Conservation (phyloP, 2,329 filamentous ascomycete genomes). For the Tolypocladium ovalisporum region DNA sequence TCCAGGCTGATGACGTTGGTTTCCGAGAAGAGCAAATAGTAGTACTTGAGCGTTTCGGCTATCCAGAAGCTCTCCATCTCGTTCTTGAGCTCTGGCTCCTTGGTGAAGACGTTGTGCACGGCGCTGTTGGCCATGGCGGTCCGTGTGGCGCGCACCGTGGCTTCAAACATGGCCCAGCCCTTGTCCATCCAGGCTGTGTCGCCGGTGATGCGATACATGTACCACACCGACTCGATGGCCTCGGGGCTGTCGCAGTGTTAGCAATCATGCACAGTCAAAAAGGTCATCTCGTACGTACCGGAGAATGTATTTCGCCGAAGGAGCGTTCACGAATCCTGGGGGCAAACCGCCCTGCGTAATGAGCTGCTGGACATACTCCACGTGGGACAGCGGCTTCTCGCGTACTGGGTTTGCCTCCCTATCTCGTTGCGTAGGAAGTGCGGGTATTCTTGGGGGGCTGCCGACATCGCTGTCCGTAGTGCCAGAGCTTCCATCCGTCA, state of each 20-base stretch:
- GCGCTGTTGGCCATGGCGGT: conserved; percentile 61
- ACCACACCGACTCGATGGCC: conserved; percentile 80
- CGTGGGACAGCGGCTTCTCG: conserved; percentile 35
- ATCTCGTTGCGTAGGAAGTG: neutral
- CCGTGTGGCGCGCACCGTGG: conserved; percentile 55
- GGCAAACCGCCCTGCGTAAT: conserved; percentile 35
- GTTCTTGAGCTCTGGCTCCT: conserved; percentile 36
- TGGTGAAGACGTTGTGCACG: conserved; percentile 48
- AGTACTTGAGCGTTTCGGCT: conserved; percentile 87
- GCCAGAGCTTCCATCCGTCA: neutral
- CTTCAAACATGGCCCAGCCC: conserved; percentile 77
- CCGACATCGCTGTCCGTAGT: neutral
- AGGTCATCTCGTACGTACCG: conserved; percentile 34
- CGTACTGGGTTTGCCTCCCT: neutral
- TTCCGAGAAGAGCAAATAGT: conserved; percentile 68
- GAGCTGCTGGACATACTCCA: conserved; percentile 38
- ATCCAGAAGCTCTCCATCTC: conserved; percentile 86
- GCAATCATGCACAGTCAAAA: conserved; percentile 14
- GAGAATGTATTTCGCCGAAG: conserved; percentile 44
- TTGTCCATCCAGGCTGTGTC: conserved; percentile 65
- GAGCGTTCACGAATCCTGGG: conserved; percentile 38
- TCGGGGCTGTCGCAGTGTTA: conserved; percentile 47
- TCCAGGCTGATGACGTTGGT: conserved; percentile 56
- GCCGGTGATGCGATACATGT: conserved; percentile 83
- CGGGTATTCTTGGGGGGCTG: neutral